These are phyloP conservation scores for Rhizopus arrhizus DNA, from an alignment of 371 early-diverging fungal genomes.

Conservation along the genomic window DNA sequence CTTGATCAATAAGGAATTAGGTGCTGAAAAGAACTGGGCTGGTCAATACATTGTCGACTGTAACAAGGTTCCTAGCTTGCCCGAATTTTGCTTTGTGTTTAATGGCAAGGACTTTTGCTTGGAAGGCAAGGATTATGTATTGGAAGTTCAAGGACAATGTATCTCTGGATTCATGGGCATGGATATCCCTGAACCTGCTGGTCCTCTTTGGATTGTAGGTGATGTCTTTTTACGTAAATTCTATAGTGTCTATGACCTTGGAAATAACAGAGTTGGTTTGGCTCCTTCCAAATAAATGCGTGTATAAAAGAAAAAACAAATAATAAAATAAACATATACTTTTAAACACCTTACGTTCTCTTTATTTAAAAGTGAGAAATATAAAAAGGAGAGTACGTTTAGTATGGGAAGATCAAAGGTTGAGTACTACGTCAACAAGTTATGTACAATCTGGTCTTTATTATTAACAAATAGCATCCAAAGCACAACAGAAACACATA, in stretches of 20 bases:
- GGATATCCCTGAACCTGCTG: constrained; percentile 75
- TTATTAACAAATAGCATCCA: constrained; percentile 36
- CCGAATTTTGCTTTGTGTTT: constrained; percentile 80
- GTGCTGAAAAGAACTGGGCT: constrained; percentile 88
- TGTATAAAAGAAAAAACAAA: not conserved
- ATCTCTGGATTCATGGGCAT: constrained; percentile 93
- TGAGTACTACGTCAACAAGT: no score
- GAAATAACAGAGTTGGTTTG: constrained; percentile 86
- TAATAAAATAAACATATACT: not conserved
- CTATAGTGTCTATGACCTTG: constrained; percentile 89
- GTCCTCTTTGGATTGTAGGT: constrained; percentile 71
- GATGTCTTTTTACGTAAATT: constrained; percentile 92
- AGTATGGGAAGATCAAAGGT: no score
- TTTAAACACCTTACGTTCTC: not conserved
- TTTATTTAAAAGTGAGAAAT: not conserved
- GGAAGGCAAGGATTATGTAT: constrained; percentile 71
- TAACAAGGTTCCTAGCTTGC: constrained; percentile 60
- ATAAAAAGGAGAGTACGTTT: no score
- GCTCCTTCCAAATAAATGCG: constrained; percentile 32
- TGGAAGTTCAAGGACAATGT: constrained; percentile 82
- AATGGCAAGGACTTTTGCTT: constrained; percentile 67
- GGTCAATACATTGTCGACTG: constrained; percentile 92
- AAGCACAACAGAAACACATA: constrained; percentile 47
- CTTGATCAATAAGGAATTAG: constrained; percentile 82
- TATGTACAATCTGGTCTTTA: not conserved